Evolutionary conservation across 257 asterid genomes (phyloP).

Genomic region (Echites panduratus): DNA sequence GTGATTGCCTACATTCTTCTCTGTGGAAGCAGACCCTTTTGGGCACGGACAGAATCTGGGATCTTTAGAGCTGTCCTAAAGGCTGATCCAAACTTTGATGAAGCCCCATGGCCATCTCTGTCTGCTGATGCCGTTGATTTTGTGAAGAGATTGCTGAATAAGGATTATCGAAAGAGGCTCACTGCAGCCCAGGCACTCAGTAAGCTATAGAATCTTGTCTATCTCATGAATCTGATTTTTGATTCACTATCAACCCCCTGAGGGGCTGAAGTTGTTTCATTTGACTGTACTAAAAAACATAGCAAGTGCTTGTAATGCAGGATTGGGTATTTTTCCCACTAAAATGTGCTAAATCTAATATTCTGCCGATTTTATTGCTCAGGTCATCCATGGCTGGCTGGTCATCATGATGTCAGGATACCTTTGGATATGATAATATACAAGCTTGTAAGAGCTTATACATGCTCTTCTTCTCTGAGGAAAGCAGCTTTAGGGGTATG

Average conservation of each 20-base stretch:
- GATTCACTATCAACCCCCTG: too few species aligned
- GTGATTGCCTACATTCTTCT: slow-evolving; percentile 87
- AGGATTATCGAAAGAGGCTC: slow-evolving; percentile 82
- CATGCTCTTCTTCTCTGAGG: slow-evolving; percentile 77
- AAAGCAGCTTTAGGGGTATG: slow-evolving; percentile 86
- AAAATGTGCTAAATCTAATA: neutral
- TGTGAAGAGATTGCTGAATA: slow-evolving; percentile 74
- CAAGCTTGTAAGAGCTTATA: slow-evolving; percentile 79
- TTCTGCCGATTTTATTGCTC: slow-evolving; percentile 13
- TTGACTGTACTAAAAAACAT: neutral
- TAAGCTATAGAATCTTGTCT: slow-evolving; percentile 31
- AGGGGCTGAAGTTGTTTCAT: neutral
- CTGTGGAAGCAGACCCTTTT: slow-evolving; percentile 80
- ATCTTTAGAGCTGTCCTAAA: slow-evolving; percentile 63
- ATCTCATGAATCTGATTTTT: neutral
- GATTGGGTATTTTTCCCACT: neutral
- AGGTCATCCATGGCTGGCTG: slow-evolving; percentile 99
- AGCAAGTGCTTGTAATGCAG: neutral
- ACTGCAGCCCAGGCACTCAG: slow-evolving; percentile 90
- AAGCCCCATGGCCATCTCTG: slow-evolving; percentile 81
- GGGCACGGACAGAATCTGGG: slow-evolving; percentile 80
- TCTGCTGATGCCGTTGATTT: slow-evolving; percentile 80
- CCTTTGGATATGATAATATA: slow-evolving; percentile 81
- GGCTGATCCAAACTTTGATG: slow-evolving; percentile 68
- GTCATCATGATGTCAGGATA: slow-evolving; percentile 68